These are phyloP conservation scores for Spinacia oleracea DNA, from an alignment of 179 eudicot genomes.

Conservation along the genomic window DNA sequence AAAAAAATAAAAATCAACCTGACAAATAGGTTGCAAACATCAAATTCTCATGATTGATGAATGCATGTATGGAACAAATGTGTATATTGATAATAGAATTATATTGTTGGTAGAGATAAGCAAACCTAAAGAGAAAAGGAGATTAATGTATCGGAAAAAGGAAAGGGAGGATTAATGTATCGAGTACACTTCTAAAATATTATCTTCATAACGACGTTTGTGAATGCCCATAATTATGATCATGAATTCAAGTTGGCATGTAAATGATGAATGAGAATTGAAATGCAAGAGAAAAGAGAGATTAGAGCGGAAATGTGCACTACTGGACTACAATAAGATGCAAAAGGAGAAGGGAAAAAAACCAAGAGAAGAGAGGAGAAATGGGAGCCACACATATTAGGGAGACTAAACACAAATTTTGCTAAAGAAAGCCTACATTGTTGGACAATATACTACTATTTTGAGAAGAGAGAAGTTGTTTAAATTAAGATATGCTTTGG, in stretches of 20 bases:
- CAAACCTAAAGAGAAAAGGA: neutral
- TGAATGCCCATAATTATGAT: neutral
- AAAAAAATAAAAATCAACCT: neutral
- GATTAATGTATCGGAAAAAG: neutral
- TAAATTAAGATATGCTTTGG: neutral
- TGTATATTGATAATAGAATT: neutral
- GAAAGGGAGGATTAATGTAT: neutral
- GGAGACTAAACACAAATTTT: neutral
- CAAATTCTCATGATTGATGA: neutral
- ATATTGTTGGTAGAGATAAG: neutral
- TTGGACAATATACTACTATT: neutral
- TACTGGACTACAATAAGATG: neutral
- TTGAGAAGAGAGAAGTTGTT: neutral
- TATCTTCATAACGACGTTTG: neutral
- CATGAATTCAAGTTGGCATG: neutral
- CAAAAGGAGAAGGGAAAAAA: neutral
- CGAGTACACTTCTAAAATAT: neutral
- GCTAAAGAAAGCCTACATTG: neutral
- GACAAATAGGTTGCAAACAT: neutral
- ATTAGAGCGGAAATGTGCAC: neutral
- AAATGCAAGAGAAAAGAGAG: neutral
- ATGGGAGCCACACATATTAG: slow-evolving; percentile 9
- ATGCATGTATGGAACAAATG: neutral
- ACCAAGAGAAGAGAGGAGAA: neutral
- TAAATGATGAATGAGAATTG: neutral